phyloP scores from a whole-genome alignment of 192 early-diverging fungal species.

The Coemansia sp. region DNA sequence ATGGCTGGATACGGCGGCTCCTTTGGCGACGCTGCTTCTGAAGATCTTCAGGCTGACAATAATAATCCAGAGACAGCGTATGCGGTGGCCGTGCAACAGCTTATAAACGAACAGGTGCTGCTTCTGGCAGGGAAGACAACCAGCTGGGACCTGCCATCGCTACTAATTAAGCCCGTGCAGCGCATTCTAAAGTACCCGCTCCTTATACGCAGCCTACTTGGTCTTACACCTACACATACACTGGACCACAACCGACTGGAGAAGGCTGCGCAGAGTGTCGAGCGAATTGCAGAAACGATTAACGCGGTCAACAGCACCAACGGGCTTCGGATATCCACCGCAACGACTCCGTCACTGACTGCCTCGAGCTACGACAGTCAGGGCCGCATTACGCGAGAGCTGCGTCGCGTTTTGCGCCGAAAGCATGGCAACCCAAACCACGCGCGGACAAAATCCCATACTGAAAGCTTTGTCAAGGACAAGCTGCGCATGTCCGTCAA shows the following conservation, averaged over 20 bases:
- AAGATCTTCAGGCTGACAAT: constrained; percentile 22
- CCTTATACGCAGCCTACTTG: constrained; percentile 61
- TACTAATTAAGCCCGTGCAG: constrained; percentile 96
- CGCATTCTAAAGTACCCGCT: constrained; percentile 96
- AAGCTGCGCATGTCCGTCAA: constrained; percentile 18
- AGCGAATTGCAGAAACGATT: constrained; percentile 49
- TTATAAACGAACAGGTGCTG: constrained; percentile 35
- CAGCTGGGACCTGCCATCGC: constrained; percentile 88
- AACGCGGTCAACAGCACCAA: constrained; percentile 32
- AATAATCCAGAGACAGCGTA: constrained; percentile 31
- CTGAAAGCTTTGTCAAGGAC: constrained; percentile 23
- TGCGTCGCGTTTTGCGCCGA: constrained; percentile 47
- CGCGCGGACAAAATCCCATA: constrained; percentile 21
- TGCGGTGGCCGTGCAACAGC: constrained; percentile 19
- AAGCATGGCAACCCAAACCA: constrained; percentile 30
- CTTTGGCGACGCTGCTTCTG: constrained; percentile 12
- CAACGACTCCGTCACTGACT: constrained; percentile 12
- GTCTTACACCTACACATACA: constrained; percentile 36
- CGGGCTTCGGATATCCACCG: constrained; percentile 44
- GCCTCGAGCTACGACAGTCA: constrained; percentile 34
- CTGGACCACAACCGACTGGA: constrained; percentile 41
- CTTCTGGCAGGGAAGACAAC: constrained; percentile 61
- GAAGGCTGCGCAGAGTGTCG: constrained; percentile 38
- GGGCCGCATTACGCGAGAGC: constrained; percentile 44
- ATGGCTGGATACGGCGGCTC: constrained; percentile 7